Evolutionary conservation across 1,284 basidiomycete genomes (phyloP), one percentile per base, ranked within the genome.

Genomic region (Malassezia vespertilionis): DNA sequence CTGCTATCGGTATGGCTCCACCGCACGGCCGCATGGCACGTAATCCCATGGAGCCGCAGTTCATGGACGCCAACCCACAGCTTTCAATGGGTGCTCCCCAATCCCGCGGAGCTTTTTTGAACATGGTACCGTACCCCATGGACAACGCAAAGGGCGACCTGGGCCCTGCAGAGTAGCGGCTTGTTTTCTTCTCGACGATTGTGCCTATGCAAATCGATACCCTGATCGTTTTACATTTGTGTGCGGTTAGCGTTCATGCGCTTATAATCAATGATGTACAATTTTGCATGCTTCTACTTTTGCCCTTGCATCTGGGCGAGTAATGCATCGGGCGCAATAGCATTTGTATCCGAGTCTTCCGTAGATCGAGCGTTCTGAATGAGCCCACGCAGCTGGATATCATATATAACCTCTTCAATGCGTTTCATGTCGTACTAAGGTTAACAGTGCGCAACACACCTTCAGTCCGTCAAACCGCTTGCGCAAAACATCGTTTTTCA

Each of bases 401-500:
- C 62, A 48, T 69, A 63, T 17, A 71, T 54, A 21, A 71, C 54
- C 33, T 71, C 65, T 46, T 71, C 68, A 36, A 63, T 60, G 37
- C 62, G 62, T 27, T 68, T 68, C 17, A 70, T 58, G 33, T 70
- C 69, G 52, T 71, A 71, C 59, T 68, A 42, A 15, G 2, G 12
- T 23, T 4, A 30, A 27, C 9, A 26, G 24, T 12, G 11, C 38
- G 14, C 18, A 4, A 42, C 57, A 15, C 42, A 62, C 62, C 50
- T 69, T 71, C 38, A 71, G 54, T 9, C 53, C 53, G 46, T 71
- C 69, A 49, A 65, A 68, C 17, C 67, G 44, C 39, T 66, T 69
- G 15, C 65, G 44, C 20, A 69, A 39, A 1, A 31, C 30, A 44
- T 71, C 67, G 36, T 71, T 71, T 44, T 70, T 70, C 5, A 71